A percentile compares a stretch with the other conserved stretches of the same genome.
phyloP scores from a whole-genome alignment of 768 basidiomycete species.

The Mycena vulgaris region DNA sequence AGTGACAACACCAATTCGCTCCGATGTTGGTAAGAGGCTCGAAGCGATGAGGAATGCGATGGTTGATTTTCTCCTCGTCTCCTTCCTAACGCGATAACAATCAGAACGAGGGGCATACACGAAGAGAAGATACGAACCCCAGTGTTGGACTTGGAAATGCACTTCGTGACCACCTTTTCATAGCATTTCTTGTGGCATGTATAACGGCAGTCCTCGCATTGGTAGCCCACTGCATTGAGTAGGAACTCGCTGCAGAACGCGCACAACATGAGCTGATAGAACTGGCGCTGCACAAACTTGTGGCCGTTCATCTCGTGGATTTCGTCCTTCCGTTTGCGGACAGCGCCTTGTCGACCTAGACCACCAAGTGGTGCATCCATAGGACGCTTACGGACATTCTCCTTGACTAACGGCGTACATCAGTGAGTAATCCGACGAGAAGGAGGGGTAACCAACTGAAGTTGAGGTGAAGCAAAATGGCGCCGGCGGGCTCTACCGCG shows the following conservation, averaged over 20 bases:
- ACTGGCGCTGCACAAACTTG: slow-evolving; percentile 96
- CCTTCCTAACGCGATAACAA: slow-evolving; percentile 73
- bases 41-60: slow-evolving; percentile 98
- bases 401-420: slow-evolving; percentile 80
- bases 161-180: slow-evolving; percentile 99
- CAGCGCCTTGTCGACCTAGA: slow-evolving; percentile 96
- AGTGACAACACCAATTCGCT: slow-evolving; percentile 99
- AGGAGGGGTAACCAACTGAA: slow-evolving; percentile 67
- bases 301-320: slow-evolving; percentile 99
- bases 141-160: slow-evolving; percentile 96
- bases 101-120: slow-evolving; percentile 18
- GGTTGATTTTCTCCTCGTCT: slow-evolving; percentile 99
- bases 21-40: slow-evolving; percentile 97
- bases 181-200: slow-evolving; percentile 99
- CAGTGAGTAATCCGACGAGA: slow-evolving; percentile 22
- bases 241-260: slow-evolving; percentile 98
- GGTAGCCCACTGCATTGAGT: slow-evolving; percentile 97
- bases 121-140: slow-evolving; percentile 72
- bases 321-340: slow-evolving; percentile 98
- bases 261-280: slow-evolving; percentile 98
- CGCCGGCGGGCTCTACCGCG: slow-evolving; percentile 97
- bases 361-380: slow-evolving; percentile 88
- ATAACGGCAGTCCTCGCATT: slow-evolving; percentile 99
- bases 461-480: slow-evolving; percentile 88
- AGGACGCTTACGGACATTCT: slow-evolving; percentile 97